A percentile compares a stretch with the other conserved stretches of the same genome.
These are phyloP conservation scores for Penicillium sp. DNA, from an alignment of 2,329 filamentous ascomycete species.

Conservation along the genomic window DNA sequence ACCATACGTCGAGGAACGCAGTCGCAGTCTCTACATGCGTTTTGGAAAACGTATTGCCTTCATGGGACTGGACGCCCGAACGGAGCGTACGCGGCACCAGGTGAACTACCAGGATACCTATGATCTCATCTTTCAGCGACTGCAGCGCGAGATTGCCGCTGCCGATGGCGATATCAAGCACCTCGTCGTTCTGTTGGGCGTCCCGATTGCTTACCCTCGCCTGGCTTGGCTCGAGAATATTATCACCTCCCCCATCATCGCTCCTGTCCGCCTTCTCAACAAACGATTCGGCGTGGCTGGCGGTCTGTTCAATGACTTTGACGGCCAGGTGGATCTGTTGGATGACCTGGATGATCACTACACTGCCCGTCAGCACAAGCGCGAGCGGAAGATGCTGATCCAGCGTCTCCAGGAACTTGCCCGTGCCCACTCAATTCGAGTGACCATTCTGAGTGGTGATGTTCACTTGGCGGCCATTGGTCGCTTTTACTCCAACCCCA, in stretches of 20 bases:
- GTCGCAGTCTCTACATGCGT: slow-evolving; percentile 57
- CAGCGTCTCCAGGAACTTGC: slow-evolving; percentile 57
- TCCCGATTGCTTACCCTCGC: slow-evolving; percentile 66
- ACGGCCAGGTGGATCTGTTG: slow-evolving; percentile 63
- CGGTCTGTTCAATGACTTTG: slow-evolving; percentile 86
- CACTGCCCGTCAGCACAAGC: slow-evolving; percentile 85
- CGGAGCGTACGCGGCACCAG: slow-evolving; percentile 81
- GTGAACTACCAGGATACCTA: slow-evolving; percentile 74
- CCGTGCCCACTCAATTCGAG: slow-evolving; percentile 50
- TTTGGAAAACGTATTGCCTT: slow-evolving; percentile 61
- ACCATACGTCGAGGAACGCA: slow-evolving; percentile 58
- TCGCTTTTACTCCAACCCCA: slow-evolving; percentile 59
- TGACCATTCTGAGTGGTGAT: slow-evolving; percentile 60
- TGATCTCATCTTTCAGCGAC: slow-evolving; percentile 53
- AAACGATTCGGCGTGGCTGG: slow-evolving; percentile 83
- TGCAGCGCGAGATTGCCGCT: slow-evolving; percentile 48
- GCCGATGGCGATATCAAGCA: slow-evolving; percentile 56
- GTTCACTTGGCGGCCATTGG: slow-evolving; percentile 59
- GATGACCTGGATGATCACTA: slow-evolving; percentile 68
- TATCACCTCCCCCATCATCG: slow-evolving; percentile 76
- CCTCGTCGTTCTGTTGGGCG: slow-evolving; percentile 58
- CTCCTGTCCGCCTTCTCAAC: slow-evolving; percentile 81
- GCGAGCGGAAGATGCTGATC: slow-evolving; percentile 70
- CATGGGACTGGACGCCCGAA: slow-evolving; percentile 55
- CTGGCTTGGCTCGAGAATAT: slow-evolving; percentile 97